Evolutionary conservation across 768 basidiomycete genomes (phyloP), one percentile per base, ranked within the genome.

Genomic region (Peribolospora baueri): DNA sequence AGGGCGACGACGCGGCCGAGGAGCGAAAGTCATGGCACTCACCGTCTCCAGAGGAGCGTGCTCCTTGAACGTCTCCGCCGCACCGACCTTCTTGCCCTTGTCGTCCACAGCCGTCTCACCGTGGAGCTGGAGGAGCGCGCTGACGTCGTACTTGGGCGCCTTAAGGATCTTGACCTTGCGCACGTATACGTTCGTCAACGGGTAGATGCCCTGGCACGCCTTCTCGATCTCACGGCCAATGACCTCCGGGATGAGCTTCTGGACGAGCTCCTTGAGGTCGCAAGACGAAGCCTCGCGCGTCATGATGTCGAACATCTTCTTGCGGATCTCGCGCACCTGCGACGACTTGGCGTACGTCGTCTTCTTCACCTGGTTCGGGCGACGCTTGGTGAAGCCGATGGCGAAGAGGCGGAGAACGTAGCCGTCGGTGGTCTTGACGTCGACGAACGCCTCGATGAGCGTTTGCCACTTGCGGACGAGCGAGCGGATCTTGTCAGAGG

Each of bases 401-500:
- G 87, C 81, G 72, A 98, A 98, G 61, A 98, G 84, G 59, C 93
- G 87, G 70, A 98, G 76, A 68, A 97, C 84, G 78, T 98, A 98
- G 51, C 93, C 93, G 69, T 98, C 93, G 61, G 90, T 91, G 57
- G 93, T 98, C 75, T 88, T 88, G 64, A 98, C 88, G 67, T 98
- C 93, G 68, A 95, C 84, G 69, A 88, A 84, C 45, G 93, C 93
- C 73, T 97, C 93, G 65, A 98, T 90, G 66, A 97, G 82, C 14
- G 91, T 80, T 73, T 97, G 93, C 93, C 93, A 98, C 73, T 97
- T 98, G 70, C 91, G 85, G 64, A 98, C 93, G 66, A 98, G 88
- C 52, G 93, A 97, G 56, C 93, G 88, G 61, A 97, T 81, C 73
- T 97, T 97, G 80, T 98, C 93, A 57, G 91, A 93, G 59, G 93